phyloP scores from a whole-genome alignment of 1,284 basidiomycete species.

The Gymnopus androsaceus region DNA sequence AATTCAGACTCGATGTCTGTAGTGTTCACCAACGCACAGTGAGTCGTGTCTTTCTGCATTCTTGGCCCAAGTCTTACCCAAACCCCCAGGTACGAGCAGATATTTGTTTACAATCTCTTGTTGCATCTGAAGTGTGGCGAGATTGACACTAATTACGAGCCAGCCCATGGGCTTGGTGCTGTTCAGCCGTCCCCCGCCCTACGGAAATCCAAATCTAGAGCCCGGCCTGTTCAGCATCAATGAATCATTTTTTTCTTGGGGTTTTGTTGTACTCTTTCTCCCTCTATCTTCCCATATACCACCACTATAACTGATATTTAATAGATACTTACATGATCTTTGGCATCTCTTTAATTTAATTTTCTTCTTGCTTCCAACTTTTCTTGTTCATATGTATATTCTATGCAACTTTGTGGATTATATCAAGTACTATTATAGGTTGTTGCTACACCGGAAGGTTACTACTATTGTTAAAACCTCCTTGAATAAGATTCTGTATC shows the following conservation, averaged over 20 bases:
- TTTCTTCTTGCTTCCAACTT: conserved; percentile 4
- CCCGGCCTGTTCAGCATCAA: conserved; percentile 41
- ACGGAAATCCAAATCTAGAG: conserved; percentile 49
- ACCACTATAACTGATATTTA: neutral
- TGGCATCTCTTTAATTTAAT: neutral
- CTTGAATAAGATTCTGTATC: neutral
- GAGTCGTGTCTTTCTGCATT: conserved; percentile 34
- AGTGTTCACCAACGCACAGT: conserved; percentile 89
- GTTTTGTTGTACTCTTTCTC: conserved; percentile 2
- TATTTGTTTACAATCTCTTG: conserved; percentile 83
- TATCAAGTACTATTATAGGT: too few species aligned
- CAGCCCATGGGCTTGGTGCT: conserved; percentile 75
- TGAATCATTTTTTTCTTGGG: conserved; percentile 5
- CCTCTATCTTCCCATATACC: neutral
- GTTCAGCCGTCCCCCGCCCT: conserved; percentile 41
- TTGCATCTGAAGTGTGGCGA: conserved; percentile 75
- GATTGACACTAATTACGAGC: conserved; percentile 74
- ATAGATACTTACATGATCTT: neutral
- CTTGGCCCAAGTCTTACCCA: conserved; percentile 5
- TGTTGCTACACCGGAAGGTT: neutral
- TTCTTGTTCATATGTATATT: conserved; percentile 11
- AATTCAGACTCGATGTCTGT: conserved; percentile 80
- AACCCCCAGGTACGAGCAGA: conserved; percentile 75
- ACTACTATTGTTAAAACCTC: conserved; percentile 12
- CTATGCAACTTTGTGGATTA: neutral